Base-by-base conservation (phyloP, 192 early-diverging fungal species). In the Coemansia sp. region DNA sequence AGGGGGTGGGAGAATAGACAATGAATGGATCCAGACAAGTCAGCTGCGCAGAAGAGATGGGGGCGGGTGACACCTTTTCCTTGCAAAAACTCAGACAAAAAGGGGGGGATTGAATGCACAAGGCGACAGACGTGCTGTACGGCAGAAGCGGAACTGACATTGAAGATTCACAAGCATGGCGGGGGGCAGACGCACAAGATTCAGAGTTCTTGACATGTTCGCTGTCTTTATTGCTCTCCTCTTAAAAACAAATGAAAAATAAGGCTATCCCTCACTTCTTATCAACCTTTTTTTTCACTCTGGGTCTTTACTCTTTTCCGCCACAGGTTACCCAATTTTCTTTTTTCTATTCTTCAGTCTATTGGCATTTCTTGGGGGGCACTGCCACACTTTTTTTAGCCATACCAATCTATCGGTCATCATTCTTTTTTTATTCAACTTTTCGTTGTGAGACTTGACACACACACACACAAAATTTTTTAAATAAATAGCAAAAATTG, bases 201-300 rank as follows among this genome's bases (percentile, higher is more conserved):
- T 77, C 75, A 71, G 59, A 49, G 75, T 77, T 77, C 75, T 77
- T 65, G 48, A 71, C 69, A 50, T 64, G 56, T 77, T 77, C 75
- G 62, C 69, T 77, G 66, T 60, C 58, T 44, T 44, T 9, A 1
- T 38, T 38, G 10, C 12, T 7, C 14, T 3, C 12, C 38, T 14
- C 14, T 44, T 44, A 14, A 44, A 44, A 44, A 44, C 16, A 44
- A 16, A 44, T 44, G 12, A 16, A 44, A 44, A 34, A 2, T 4
- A 6, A 16, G 10, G 38, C 14, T 44, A 44, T 16, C 38, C 34
- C 34, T 14, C 38, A 1, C 14, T 16, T 16, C 14, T 16, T 16
- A 16, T 16, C 3, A 16, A 16, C 2, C 38, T 16, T 44, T 44
- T 44, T 16, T 44, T 44, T 44, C 3, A 9, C 16, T 44, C 38